These are phyloP conservation scores for Pichia inconspicua DNA, from an alignment of 1,139 yeast genomes.

Conservation along the genomic window DNA sequence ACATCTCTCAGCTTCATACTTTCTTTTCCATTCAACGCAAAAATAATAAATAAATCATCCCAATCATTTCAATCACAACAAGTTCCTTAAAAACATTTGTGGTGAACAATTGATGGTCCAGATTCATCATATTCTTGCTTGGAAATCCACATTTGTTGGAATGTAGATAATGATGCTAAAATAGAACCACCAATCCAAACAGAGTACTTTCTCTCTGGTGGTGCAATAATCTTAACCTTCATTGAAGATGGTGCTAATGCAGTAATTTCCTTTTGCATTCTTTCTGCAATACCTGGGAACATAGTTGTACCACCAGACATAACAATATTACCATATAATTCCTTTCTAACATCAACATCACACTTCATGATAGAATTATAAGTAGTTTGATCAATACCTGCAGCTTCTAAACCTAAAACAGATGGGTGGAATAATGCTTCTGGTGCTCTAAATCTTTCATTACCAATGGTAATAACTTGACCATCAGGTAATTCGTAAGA, in stretches of 20 bases:
- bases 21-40: background rate
- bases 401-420: conserved; percentile 94
- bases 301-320: conserved; percentile 99
- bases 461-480: conserved; percentile 98
- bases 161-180: conserved; percentile 95
- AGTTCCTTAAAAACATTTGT: conserved; percentile 87
- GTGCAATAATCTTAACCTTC: conserved; percentile 99
- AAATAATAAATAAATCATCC: background rate
- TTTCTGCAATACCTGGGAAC: conserved; percentile 99
- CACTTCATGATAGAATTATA: conserved; percentile 99
- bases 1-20: background rate
- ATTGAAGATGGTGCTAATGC: conserved; percentile 99
- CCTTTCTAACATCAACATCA: conserved; percentile 98
- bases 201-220: conserved; percentile 99
- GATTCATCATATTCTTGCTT: conserved; percentile 99
- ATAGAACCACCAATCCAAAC: conserved; percentile 99
- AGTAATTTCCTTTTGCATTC: conserved; percentile 99
- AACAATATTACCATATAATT: conserved; percentile 97
- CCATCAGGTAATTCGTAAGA: conserved; percentile 99
- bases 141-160: conserved; percentile 99
- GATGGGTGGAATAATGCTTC: conserved; percentile 99
- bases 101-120: conserved; percentile 99
- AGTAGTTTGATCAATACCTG: conserved; percentile 99
- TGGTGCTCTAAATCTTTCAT: conserved; percentile 99
- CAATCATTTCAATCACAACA: background rate